Evolutionary conservation across 129 eudicot species (phyloP).

Genomic region (Arctium lappa): DNA sequence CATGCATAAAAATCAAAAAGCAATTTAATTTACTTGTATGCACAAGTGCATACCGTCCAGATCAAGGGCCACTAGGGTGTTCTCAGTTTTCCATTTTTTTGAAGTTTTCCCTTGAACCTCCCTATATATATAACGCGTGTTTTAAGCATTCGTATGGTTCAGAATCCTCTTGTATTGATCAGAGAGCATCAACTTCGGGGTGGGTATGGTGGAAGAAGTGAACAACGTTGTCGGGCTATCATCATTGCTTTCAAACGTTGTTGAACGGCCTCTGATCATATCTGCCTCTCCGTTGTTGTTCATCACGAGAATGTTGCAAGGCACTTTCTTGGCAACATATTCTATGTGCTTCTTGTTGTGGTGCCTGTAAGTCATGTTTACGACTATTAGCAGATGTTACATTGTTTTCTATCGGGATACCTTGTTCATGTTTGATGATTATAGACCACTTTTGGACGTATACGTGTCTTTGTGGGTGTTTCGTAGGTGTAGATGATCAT

Average conservation of each 20-base stretch:
- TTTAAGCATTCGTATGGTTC: conserved; percentile 13
- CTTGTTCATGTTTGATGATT: background rate
- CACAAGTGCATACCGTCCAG: too few species aligned
- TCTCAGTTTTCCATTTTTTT: too few species aligned
- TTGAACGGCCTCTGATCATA: conserved; percentile 33
- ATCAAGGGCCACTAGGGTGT: too few species aligned
- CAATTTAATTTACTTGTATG: too few species aligned
- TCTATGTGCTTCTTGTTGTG: conserved; percentile 54
- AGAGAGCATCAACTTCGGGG: conserved; percentile 29
- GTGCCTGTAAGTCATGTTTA: conserved; percentile 37
- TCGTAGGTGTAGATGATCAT: background rate
- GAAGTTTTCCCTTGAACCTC: too few species aligned
- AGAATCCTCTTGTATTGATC: conserved; percentile 24
- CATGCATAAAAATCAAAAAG: too few species aligned
- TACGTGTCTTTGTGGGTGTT: background rate
- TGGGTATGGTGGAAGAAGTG: conserved; percentile 27
- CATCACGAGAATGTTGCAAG: conserved; percentile 64
- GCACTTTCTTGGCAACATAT: conserved; percentile 59
- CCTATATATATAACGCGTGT: background rate
- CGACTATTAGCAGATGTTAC: background rate
- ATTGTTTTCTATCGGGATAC: background rate
- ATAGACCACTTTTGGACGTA: background rate
- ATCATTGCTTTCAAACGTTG: conserved; percentile 10
- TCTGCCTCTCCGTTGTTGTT: conserved; percentile 58
- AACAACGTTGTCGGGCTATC: conserved; percentile 7